Evolutionary conservation across 805 yeast genomes (phyloP).

Genomic region (Starmerella vaccinii): DNA sequence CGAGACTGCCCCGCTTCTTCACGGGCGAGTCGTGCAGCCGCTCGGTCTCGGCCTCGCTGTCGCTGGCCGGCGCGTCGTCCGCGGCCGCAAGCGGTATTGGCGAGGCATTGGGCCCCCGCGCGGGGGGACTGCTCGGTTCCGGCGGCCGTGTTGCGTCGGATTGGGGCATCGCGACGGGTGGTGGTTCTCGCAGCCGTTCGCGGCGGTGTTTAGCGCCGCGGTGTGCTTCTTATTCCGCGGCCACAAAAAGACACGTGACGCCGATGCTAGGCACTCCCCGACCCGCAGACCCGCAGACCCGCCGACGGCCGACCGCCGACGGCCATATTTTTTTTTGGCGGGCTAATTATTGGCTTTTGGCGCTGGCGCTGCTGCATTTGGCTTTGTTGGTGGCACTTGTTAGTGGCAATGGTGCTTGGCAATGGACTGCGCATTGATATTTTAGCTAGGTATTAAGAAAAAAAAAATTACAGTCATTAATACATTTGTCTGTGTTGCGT

Average conservation of each 20-base stretch:
- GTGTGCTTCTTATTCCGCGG: background rate
- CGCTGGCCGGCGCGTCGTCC: constrained; percentile 10
- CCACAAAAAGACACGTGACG: background rate
- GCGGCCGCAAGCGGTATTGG: background rate
- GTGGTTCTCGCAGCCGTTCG: background rate
- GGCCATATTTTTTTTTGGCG: too few species aligned
- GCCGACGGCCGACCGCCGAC: too few species aligned
- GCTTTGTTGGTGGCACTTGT: too few species aligned
- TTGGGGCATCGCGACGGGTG: background rate
- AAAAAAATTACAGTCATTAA: background rate
- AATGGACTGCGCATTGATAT: too few species aligned
- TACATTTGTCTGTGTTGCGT: background rate
- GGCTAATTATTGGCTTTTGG: too few species aligned
- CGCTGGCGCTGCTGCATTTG: too few species aligned
- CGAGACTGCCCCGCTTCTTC: constrained; percentile 16
- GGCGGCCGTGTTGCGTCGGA: constrained; percentile 3
- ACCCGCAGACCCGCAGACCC: too few species aligned
- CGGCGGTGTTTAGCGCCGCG: background rate
- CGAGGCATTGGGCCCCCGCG: background rate
- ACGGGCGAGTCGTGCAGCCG: constrained; percentile 51
- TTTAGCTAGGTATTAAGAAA: too few species aligned
- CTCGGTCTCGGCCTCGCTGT: constrained; percentile 85
- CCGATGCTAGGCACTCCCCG: background rate
- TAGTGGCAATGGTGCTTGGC: too few species aligned
- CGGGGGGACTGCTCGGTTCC: constrained; percentile 6